These are phyloP conservation scores for Trichosporon inkin DNA, from an alignment of 1,284 basidiomycete species.

Conservation along the genomic window DNA sequence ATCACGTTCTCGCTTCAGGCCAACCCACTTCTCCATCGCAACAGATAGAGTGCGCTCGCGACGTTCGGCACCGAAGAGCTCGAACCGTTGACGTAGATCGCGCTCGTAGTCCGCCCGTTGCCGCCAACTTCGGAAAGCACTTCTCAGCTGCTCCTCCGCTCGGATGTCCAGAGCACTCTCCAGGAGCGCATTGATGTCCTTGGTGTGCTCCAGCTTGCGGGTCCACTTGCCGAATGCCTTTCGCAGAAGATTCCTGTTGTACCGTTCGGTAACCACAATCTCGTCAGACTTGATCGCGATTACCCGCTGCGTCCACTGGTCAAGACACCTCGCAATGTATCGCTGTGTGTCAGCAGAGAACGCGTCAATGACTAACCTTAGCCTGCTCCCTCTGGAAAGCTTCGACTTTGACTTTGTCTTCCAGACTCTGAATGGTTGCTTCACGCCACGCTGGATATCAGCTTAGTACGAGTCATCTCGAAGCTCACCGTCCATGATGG, in stretches of 20 bases:
- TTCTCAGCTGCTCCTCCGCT: constrained; percentile 29
- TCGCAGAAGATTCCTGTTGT: constrained; percentile 19
- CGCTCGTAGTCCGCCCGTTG: constrained; percentile 1
- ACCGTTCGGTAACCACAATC: constrained; percentile 31
- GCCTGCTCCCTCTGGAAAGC: constrained; percentile 21
- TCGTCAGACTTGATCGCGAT: constrained; percentile 43
- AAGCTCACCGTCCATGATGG: neutral
- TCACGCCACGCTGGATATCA: constrained; percentile 18
- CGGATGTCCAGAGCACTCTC: constrained; percentile 31
- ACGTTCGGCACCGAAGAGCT: constrained; percentile 22
- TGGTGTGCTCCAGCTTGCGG: constrained; percentile 10
- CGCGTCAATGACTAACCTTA: constrained; percentile 17
- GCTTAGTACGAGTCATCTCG: neutral
- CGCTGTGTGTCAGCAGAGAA: constrained; percentile 10
- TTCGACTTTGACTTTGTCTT: constrained; percentile 15
- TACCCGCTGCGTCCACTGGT: constrained; percentile 37
- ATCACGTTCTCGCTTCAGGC: constrained; percentile 29
- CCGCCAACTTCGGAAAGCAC: constrained; percentile 29
- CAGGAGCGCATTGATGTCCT: constrained; percentile 24
- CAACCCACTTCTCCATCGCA: constrained; percentile 35
- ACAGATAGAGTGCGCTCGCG: constrained; percentile 23
- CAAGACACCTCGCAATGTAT: constrained; percentile 19
- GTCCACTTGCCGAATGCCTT: constrained; percentile 28
- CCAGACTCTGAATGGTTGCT: constrained; percentile 16
- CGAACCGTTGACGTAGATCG: constrained; percentile 22